Percentiles rank a stretch among this genome's conserved stretches.
These are phyloP conservation scores for Ilex aquifolium DNA, from an alignment of 257 asterid species.

Conservation along the genomic window DNA sequence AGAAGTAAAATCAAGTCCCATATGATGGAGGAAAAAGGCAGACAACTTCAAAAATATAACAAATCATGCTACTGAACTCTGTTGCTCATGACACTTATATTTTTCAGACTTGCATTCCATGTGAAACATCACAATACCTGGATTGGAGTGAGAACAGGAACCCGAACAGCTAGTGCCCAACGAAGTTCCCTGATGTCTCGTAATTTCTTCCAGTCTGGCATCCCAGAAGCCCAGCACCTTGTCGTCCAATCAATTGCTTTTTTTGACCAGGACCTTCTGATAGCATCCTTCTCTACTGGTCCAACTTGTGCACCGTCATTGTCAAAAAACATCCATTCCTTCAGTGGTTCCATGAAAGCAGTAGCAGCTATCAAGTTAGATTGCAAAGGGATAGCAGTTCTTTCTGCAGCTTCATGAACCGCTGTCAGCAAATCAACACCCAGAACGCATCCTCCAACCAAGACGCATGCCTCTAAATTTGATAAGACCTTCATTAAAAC, in stretches of 20 bases:
- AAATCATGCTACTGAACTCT: too few species aligned
- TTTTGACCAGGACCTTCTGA: constrained; percentile 94
- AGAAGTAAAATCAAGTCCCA: too few species aligned
- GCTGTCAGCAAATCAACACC: constrained; percentile 93
- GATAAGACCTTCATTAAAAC: constrained; percentile 87
- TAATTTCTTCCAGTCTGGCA: constrained; percentile 95
- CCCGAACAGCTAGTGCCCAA: constrained; percentile 91
- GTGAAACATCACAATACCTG: constrained; percentile 50
- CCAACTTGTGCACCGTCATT: constrained; percentile 75
- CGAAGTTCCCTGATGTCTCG: constrained; percentile 97
- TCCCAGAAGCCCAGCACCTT: constrained; percentile 93
- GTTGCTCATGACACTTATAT: too few species aligned
- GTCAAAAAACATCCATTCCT: constrained; percentile 88
- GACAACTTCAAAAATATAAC: too few species aligned
- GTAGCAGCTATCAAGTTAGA: constrained; percentile 94
- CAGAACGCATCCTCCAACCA: constrained; percentile 98
- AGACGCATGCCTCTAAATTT: constrained; percentile 92
- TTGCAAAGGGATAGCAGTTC: constrained; percentile 96
- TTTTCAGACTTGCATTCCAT: neutral
- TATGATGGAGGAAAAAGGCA: too few species aligned
- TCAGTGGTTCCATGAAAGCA: constrained; percentile 94
- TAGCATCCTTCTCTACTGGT: constrained; percentile 94
- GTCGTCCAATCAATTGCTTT: constrained; percentile 92
- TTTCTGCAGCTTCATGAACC: constrained; percentile 94
- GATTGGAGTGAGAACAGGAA: constrained; percentile 83